Base-by-base conservation (phyloP, 257 asterid genomes). In the Linaria vulgaris region DNA sequence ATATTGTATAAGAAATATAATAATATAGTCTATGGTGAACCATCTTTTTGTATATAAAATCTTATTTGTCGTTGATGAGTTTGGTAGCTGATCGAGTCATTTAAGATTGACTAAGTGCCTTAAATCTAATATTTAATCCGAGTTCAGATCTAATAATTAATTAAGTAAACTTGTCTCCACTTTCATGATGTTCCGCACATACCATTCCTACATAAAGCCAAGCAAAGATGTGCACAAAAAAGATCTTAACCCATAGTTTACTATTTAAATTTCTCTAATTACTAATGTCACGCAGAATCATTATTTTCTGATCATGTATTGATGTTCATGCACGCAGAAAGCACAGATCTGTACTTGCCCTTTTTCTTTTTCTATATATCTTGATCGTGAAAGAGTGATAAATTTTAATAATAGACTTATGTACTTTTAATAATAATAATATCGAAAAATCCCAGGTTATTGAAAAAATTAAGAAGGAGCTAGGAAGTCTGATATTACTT, bases 311-410 rank as follows among this genome's bases (percentile, higher is more conserved):
- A 44, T 59, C 72, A 43, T 46, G 16, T 19, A 27, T 47, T 63
- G 39, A 62, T 53, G 59, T 64, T 65, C 59, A 71, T 71, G 76
- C 76, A 64, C 71, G 68, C 68, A 70, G 61, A 63, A 45, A 70
- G 49, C 38, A 16, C 61, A 39, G 46, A 41, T 70, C 34, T 31
- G 19, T 9, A 41, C 25, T 15, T 27, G 22, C 63, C 50, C 24
- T 59, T 69, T n/a, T n/a, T n/a, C n/a, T 37, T 39, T 68, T 34
- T 8, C 6, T 34, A 7, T n/a, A 23, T 54, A 55, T 56, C 66
- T 34, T 67, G 45, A 7, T 34, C 38, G 9, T 1, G 19, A 11
- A n/a, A 46, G 22, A 46, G 56, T 43, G 64, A 17, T 56, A 57
- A 67, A 17, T 13, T 22, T 50, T 50, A 21, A 34, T 34, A 34